phyloP scores from a whole-genome alignment of 2,329 filamentous ascomycete genomes.

The Mycocentrospora acerina region DNA sequence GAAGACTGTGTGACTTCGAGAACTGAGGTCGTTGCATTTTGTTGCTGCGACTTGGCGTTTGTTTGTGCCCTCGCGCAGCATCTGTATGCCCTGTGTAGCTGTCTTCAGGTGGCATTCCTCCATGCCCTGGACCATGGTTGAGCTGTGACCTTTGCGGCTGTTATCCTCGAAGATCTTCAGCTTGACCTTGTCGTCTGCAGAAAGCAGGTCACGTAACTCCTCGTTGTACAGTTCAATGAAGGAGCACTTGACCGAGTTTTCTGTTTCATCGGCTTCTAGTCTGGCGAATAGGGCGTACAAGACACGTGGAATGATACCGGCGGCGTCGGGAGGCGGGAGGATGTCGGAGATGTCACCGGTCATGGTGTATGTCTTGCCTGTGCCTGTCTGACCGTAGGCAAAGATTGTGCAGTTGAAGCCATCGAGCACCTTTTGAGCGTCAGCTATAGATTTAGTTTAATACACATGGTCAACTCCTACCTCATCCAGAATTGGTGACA shows the following conservation, averaged over 20 bases:
- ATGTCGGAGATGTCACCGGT: slow-evolving; percentile 95
- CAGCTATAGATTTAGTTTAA: slow-evolving; percentile 3
- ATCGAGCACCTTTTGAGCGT: slow-evolving; percentile 69
- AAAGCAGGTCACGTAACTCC: slow-evolving; percentile 86
- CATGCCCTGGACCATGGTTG: slow-evolving; percentile 94
- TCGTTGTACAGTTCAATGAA: slow-evolving; percentile 99
- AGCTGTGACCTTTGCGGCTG: slow-evolving; percentile 78
- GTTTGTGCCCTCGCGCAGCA: slow-evolving; percentile 85
- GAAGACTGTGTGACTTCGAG: slow-evolving; percentile 95
- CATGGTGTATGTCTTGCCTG: slow-evolving; percentile 99
- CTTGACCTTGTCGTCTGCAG: slow-evolving; percentile 77
- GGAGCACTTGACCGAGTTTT: slow-evolving; percentile 93
- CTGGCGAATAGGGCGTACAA: slow-evolving; percentile 84
- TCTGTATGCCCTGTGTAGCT: slow-evolving; percentile 80
- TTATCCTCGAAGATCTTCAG: slow-evolving; percentile 93
- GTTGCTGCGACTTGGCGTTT: slow-evolving; percentile 98
- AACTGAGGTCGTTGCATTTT: slow-evolving; percentile 99
- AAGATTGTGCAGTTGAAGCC: slow-evolving; percentile 99
- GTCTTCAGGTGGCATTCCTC: slow-evolving; percentile 91
- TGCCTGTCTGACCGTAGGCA: slow-evolving; percentile 96
- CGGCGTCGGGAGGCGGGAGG: slow-evolving; percentile 83
- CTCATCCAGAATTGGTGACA: slow-evolving; percentile 89
- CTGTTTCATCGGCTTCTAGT: slow-evolving; percentile 72
- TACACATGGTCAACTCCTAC: slow-evolving; percentile 49
- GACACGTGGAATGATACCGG: slow-evolving; percentile 92